Evolutionary conservation across 192 early-diverging fungal genomes (phyloP).

Genomic region (Physocladia obscura): DNA sequence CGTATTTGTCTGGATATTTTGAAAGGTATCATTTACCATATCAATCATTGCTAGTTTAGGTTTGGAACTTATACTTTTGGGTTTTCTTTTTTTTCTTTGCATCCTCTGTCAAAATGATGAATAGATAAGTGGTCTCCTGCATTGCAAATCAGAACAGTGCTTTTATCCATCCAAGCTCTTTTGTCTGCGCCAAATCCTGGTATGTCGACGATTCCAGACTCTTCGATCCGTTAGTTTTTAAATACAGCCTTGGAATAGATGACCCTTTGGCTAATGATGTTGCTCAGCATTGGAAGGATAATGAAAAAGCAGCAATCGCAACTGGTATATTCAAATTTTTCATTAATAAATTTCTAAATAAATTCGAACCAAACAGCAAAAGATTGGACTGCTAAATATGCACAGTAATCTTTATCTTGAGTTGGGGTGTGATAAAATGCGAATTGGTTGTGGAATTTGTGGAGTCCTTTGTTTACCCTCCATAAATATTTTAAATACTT

Average conservation of each 20-base stretch:
- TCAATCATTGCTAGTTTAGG: too few species aligned
- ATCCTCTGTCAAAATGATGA: not conserved
- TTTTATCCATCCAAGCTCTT: conserved; percentile 95
- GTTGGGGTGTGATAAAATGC: not conserved
- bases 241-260: conserved; percentile 45
- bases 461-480: too few species aligned
- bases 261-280: conserved; percentile 98
- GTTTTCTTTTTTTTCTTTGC: not conserved
- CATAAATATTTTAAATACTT: too few species aligned
- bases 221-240: not conserved
- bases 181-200: conserved; percentile 94
- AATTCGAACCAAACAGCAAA: conserved; percentile 3
- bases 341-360: not conserved
- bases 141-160: conserved; percentile 94
- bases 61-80: not conserved
- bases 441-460: too few species aligned
- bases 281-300: conserved; percentile 98
- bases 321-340: conserved; percentile 66
- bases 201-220: not conserved
- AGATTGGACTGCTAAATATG: conserved; percentile 34
- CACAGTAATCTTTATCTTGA: conserved; percentile 15
- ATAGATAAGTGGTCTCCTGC: conserved; percentile 99
- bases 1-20: conserved; percentile 92
- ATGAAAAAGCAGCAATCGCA: conserved; percentile 87
- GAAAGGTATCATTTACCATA: conserved; percentile 80